Percentiles rank a stretch among this genome's conserved stretches.
phyloP scores from a whole-genome alignment of 257 asterid genomes.

The Jacaranda copaia region DNA sequence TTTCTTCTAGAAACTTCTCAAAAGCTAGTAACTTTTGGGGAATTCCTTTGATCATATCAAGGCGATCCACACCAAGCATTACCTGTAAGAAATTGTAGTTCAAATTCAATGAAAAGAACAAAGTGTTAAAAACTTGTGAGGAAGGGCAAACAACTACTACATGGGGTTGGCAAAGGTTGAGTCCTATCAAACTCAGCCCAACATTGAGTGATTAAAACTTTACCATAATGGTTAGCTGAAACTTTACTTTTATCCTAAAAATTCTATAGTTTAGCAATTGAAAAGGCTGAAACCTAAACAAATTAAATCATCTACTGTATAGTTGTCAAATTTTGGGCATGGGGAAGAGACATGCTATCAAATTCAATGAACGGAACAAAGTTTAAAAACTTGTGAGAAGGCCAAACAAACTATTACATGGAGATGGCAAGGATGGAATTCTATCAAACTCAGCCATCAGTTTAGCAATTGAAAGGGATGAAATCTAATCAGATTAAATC shows the following conservation, averaged over 20 bases:
- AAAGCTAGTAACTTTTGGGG: constrained; percentile 85
- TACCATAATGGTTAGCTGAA: background rate
- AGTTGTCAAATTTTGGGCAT: background rate
- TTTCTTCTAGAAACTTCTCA: constrained; percentile 86
- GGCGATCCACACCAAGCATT: constrained; percentile 88
- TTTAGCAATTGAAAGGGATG: constrained; percentile 16
- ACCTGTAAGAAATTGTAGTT: constrained; percentile 51
- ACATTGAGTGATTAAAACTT: background rate
- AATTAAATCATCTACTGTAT: constrained; percentile 16
- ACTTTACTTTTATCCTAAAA: background rate
- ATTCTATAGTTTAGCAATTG: constrained; percentile 8
- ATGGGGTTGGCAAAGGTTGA: background rate
- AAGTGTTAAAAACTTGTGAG: constrained; percentile 5
- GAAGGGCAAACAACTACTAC: constrained; percentile 13
- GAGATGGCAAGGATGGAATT: no score
- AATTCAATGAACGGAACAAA: no score
- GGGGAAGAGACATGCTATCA: background rate
- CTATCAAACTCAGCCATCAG: background rate
- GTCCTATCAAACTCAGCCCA: constrained; percentile 23
- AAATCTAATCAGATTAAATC: constrained; percentile 9
- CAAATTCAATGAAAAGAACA: constrained; percentile 19
- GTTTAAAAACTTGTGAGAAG: no score
- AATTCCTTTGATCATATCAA: constrained; percentile 88
- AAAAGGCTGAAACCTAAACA: constrained; percentile 17
- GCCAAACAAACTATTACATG: no score